Percentiles rank a stretch among this genome's conserved stretches.
Conservation (phyloP, 2,329 filamentous ascomycete genomes). For the Aschersonia sp. region DNA sequence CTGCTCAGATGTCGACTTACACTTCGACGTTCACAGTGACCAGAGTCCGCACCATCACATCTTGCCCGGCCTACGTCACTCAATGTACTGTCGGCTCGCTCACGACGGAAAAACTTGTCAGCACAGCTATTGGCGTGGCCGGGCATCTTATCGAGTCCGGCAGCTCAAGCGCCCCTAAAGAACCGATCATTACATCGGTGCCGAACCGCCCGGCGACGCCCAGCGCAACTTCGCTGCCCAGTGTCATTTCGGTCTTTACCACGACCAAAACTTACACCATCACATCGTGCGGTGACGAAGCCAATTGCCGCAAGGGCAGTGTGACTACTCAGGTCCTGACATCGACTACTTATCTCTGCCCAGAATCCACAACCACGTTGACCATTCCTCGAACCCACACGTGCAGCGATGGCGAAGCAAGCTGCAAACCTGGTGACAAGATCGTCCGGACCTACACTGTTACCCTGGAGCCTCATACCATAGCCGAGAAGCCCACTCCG, state of each 20-base stretch:
- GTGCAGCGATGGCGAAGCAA: constrained; percentile 11
- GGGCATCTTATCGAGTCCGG: neutral
- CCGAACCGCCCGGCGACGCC: neutral
- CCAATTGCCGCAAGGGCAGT: constrained; percentile 9
- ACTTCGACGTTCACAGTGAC: constrained; percentile 16
- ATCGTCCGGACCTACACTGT: constrained; percentile 9
- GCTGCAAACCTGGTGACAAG: constrained; percentile 13
- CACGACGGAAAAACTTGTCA: constrained; percentile 10
- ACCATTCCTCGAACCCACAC: constrained; percentile 15
- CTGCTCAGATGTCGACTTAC: constrained; percentile 1
- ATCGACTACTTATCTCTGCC: constrained; percentile 8
- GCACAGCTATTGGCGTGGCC: constrained; percentile 4
- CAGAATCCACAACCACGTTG: constrained; percentile 13
- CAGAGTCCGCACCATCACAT: constrained; percentile 16
- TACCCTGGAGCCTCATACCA: constrained; percentile 12
- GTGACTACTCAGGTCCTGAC: constrained; percentile 11
- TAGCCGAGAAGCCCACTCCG: constrained; percentile 10
- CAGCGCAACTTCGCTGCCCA: constrained; percentile 4
- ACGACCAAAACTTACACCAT: constrained; percentile 40
- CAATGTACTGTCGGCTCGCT: constrained; percentile 14
- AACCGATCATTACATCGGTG: neutral
- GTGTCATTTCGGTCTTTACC: constrained; percentile 28
- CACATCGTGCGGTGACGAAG: constrained; percentile 40
- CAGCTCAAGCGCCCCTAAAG: neutral
- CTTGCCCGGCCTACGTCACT: constrained; percentile 14